Conservation (phyloP, 108 stramenopile genomes). For the Conticribra guillardii region DNA sequence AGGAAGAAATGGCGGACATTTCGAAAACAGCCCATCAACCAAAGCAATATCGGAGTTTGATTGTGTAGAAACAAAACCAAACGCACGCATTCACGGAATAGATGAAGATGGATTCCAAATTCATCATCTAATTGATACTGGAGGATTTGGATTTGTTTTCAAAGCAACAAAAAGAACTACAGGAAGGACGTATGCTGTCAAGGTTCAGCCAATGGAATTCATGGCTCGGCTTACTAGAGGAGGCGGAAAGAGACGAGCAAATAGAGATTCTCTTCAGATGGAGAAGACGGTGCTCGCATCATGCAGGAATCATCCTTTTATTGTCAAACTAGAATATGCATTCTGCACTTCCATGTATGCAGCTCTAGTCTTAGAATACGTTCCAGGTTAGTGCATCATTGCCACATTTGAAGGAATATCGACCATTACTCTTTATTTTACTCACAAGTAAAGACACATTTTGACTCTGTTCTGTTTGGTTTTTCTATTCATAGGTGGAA, state of each 20-base stretch:
- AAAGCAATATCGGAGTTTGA: background rate
- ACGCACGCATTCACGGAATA: background rate
- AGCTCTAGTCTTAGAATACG: conserved; percentile 35
- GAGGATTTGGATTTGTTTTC: conserved; percentile 38
- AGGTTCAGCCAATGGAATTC: conserved; percentile 40
- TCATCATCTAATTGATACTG: conserved; percentile 20
- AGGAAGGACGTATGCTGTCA: conserved; percentile 24
- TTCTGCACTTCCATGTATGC: conserved; percentile 29
- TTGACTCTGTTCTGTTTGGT: too few relatives aligned
- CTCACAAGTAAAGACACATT: too few relatives aligned
- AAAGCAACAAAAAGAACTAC: conserved; percentile 26
- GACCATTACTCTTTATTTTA: too few relatives aligned
- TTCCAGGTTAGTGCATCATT: conserved; percentile 24
- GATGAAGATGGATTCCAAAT: conserved; percentile 14
- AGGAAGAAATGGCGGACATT: too few relatives aligned
- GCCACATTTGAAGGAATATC: too few relatives aligned
- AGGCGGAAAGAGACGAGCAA: conserved; percentile 12
- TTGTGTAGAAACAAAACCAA: background rate
- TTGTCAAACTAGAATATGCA: conserved; percentile 34
- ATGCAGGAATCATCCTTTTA: conserved; percentile 40
- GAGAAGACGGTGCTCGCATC: conserved; percentile 34
- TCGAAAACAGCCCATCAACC: too few relatives aligned
- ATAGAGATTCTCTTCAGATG: conserved; percentile 17
- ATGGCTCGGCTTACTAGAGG: conserved; percentile 14
- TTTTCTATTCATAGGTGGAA: conserved; percentile 20